These are phyloP conservation scores for Cydonia oblonga DNA, from an alignment of 331 rosid genomes.

Conservation along the genomic window DNA sequence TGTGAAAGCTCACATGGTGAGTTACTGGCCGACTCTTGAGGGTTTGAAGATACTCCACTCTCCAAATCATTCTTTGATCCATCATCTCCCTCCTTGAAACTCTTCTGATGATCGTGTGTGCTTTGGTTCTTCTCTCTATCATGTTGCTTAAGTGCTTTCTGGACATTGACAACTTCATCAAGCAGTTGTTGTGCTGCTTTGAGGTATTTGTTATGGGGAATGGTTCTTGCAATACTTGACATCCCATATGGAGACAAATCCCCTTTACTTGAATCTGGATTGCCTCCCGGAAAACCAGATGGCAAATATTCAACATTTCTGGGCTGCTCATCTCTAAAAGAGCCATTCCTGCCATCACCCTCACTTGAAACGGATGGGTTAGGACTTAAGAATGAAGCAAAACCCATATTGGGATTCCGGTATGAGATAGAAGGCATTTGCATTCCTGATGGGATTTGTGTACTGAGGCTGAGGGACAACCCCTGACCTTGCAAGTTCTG, in stretches of 20 bases:
- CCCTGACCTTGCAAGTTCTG: slow-evolving; percentile 60
- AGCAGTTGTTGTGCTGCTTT: slow-evolving; percentile 66
- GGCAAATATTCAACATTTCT: slow-evolving; percentile 37
- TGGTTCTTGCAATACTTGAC: slow-evolving; percentile 30
- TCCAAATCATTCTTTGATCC: slow-evolving; percentile 37
- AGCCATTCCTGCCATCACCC: slow-evolving; percentile 32
- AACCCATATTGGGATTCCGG: slow-evolving; percentile 32
- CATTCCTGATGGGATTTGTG: slow-evolving; percentile 45
- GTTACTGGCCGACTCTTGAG: slow-evolving; percentile 37
- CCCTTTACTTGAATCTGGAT: slow-evolving; percentile 34
- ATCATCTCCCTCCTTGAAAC: slow-evolving; percentile 12
- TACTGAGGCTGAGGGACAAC: slow-evolving; percentile 64
- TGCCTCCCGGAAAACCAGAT: slow-evolving; percentile 32
- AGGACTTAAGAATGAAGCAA: slow-evolving; percentile 42
- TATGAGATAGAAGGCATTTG: slow-evolving; percentile 43
- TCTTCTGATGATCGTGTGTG: slow-evolving; percentile 23
- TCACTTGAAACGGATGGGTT: slow-evolving; percentile 35
- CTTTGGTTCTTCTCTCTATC: slow-evolving; percentile 25
- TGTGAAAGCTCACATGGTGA: slow-evolving; percentile 47
- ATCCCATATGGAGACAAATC: slow-evolving; percentile 43
- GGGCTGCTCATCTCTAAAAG: slow-evolving; percentile 36
- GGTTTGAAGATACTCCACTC: slow-evolving; percentile 30
- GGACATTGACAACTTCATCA: slow-evolving; percentile 68
- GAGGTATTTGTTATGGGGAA: slow-evolving; percentile 64
- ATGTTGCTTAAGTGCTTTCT: slow-evolving; percentile 39